These are phyloP conservation scores for Cucurbitaria berberidis DNA, from an alignment of 2,329 filamentous ascomycete genomes.

Conservation along the genomic window DNA sequence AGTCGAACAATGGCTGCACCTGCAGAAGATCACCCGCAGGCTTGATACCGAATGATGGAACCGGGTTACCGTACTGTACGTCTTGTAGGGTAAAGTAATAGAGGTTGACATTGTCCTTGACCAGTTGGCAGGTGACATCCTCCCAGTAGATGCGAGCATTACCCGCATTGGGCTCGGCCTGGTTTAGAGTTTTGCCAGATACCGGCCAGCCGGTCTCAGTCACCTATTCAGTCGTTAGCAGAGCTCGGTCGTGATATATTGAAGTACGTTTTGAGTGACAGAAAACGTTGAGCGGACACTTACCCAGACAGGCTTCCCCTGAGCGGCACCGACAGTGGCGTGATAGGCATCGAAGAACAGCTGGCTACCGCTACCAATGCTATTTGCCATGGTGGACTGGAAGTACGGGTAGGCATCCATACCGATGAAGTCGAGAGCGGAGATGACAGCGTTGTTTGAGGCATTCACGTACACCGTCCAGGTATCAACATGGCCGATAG, in stretches of 20 bases:
- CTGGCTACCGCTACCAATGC: slow-evolving; percentile 65
- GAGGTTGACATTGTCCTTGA: slow-evolving; percentile 62
- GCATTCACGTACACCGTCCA: slow-evolving; percentile 75
- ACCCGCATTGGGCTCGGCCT: slow-evolving; percentile 65
- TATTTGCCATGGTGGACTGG: slow-evolving; percentile 64
- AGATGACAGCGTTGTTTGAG: slow-evolving; percentile 73
- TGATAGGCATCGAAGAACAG: slow-evolving; percentile 73
- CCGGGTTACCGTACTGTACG: slow-evolving; percentile 62
- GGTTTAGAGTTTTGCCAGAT: slow-evolving; percentile 66
- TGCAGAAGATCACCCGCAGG: slow-evolving; percentile 50
- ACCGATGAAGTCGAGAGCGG: slow-evolving; percentile 77
- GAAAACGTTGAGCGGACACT: too few species aligned
- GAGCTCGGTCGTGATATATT: background rate
- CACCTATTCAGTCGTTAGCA: slow-evolving; percentile 46
- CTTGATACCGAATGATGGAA: slow-evolving; percentile 74
- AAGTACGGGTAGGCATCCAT: slow-evolving; percentile 88
- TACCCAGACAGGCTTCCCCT: slow-evolving; percentile 75
- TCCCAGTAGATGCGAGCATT: slow-evolving; percentile 86
- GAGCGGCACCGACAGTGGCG: slow-evolving; percentile 63
- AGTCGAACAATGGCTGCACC: slow-evolving; percentile 42
- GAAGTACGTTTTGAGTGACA: too few species aligned
- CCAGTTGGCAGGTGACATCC: slow-evolving; percentile 73
- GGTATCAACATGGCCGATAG: slow-evolving; percentile 86
- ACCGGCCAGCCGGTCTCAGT: slow-evolving; percentile 91
- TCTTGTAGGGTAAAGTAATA: slow-evolving; percentile 82